phyloP scores from a whole-genome alignment of 805 yeast species.

The Blastobotrys peoriensis region DNA sequence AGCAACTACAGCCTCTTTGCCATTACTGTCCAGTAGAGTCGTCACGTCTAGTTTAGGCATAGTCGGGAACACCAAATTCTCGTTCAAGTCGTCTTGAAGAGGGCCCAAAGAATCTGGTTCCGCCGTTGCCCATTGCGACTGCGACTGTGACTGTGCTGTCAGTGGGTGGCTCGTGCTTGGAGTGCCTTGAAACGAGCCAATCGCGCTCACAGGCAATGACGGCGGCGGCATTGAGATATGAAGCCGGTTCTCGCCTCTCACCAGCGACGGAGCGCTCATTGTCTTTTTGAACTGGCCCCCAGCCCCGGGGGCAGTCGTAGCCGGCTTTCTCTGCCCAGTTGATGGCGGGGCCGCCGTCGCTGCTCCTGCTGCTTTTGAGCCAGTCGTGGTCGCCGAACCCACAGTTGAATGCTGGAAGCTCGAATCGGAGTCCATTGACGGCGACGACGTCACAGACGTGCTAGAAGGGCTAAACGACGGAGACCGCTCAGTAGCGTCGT shows the following conservation, averaged over 20 bases:
- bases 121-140: background rate
- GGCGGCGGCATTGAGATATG: conserved; percentile 13
- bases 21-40: conserved; percentile 34
- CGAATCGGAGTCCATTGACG: background rate
- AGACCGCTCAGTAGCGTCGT: background rate
- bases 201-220: conserved; percentile 1
- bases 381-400: background rate
- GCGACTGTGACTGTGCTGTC: background rate
- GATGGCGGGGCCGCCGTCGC: background rate
- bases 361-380: background rate
- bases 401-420: no score
- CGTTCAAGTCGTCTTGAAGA: background rate
- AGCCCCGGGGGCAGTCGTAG: background rate
- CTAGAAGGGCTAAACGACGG: background rate
- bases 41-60: conserved; percentile 31
- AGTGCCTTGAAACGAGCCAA: background rate
- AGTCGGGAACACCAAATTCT: conserved; percentile 13
- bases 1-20: conserved; percentile 27
- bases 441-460: background rate
- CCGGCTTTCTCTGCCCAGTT: background rate
- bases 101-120: background rate
- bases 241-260: conserved; percentile 1
- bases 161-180: background rate
- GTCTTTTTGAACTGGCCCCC: background rate
- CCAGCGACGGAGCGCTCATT: conserved; percentile 7